Evolutionary conservation across 495 filamentous ascomycete species (phyloP).

Genomic region (Aspergillus funiculosus): DNA sequence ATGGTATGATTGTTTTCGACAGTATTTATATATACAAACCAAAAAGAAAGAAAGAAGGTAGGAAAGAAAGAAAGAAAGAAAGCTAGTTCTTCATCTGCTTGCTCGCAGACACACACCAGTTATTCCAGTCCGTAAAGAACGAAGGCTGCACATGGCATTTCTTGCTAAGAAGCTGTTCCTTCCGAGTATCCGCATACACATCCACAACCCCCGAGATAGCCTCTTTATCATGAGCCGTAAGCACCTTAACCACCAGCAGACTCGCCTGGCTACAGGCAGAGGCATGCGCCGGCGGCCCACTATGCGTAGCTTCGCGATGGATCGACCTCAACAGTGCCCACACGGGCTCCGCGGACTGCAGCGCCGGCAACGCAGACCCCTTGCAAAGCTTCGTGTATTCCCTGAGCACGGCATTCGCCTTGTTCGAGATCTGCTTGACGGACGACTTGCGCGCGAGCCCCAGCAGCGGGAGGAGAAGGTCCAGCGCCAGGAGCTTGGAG

Average conservation of each 20-base stretch:
- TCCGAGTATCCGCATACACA: conserved; percentile 54
- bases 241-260: conserved; percentile 55
- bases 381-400: conserved; percentile 67
- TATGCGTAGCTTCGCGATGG: conserved; percentile 65
- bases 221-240: conserved; percentile 47
- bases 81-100: conserved; percentile 39
- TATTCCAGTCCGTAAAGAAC: conserved; percentile 64
- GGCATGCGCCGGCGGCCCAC: conserved; percentile 52
- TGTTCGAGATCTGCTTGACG: conserved; percentile 66
- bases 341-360: conserved; percentile 40
- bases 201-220: conserved; percentile 45
- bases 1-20: neutral
- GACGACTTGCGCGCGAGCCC: conserved; percentile 54
- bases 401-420: conserved; percentile 61
- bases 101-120: conserved; percentile 54
- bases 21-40: neutral
- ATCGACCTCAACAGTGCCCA: conserved; percentile 59
- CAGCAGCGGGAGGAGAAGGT: conserved; percentile 62
- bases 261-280: conserved; percentile 57
- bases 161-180: conserved; percentile 48
- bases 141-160: conserved; percentile 53
- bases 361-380: conserved; percentile 42
- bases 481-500: conserved; percentile 56
- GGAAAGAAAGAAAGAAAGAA: neutral
- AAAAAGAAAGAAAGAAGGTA: neutral